These are phyloP conservation scores for Vigna angularis DNA, from an alignment of 306 rosid genomes.

Conservation along the genomic window DNA sequence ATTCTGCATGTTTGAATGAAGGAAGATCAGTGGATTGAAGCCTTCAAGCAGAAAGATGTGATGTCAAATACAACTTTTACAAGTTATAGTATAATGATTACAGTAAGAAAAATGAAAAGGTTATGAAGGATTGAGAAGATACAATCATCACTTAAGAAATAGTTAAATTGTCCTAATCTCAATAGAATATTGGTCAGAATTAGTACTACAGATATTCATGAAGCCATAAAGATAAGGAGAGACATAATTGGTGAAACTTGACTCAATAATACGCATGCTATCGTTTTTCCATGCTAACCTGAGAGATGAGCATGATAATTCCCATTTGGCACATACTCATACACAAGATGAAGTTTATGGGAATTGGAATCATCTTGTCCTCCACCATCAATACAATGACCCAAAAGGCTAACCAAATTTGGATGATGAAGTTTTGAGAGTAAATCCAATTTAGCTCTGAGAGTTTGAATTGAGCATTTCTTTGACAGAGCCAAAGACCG, in stretches of 20 bases:
- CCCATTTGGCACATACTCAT: constrained; percentile 73
- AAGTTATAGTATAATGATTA: not conserved
- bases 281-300: constrained; percentile 54
- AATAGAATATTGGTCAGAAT: no score
- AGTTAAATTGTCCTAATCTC: no score
- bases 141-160: not conserved
- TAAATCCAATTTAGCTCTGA: constrained; percentile 70
- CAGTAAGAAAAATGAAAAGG: not conserved
- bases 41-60: constrained; percentile 7
- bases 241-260: not conserved
- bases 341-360: constrained; percentile 63
- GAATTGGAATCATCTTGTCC: constrained; percentile 61
- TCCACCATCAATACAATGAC: constrained; percentile 65
- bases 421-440: constrained; percentile 90
- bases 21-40: constrained; percentile 38
- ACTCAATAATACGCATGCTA: not conserved
- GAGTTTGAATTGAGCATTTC: constrained; percentile 70
- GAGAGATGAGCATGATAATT: constrained; percentile 68
- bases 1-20: constrained; percentile 55
- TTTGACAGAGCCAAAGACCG: constrained; percentile 62
- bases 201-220: not conserved
- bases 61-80: not conserved
- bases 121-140: constrained; percentile 5
- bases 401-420: constrained; percentile 79
- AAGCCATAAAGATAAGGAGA: not conserved